Evolutionary conservation across 345 rosid species (phyloP).

Genomic region (Citrus sinensis): DVS_A1.0 CM039166.1:25829501-25830000

Average conservation of each 20-base stretch:
- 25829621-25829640: neutral
- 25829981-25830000: slow-evolving; percentile 62
- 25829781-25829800: neutral
- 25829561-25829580: too few species aligned
- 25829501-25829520: neutral
- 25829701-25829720: neutral
- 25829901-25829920: slow-evolving; percentile 59
- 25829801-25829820: slow-evolving; percentile 63
- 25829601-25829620: neutral
- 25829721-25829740: neutral
- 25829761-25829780: slow-evolving; percentile 12
- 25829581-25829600: neutral
- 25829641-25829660: neutral
- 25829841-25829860: slow-evolving; percentile 21
- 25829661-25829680: neutral
- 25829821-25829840: slow-evolving; percentile 41
- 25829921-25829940: slow-evolving; percentile 80
- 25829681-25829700: neutral
- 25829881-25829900: slow-evolving; percentile 48
- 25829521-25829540: neutral
- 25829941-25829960: slow-evolving; percentile 79
- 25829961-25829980: slow-evolving; percentile 95
- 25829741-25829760: neutral
- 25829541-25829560: neutral
- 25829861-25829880: slow-evolving; percentile 24